Evolutionary conservation across 495 filamentous ascomycete genomes (phyloP).

Genomic region (Cenococcum geophilum): DNA sequence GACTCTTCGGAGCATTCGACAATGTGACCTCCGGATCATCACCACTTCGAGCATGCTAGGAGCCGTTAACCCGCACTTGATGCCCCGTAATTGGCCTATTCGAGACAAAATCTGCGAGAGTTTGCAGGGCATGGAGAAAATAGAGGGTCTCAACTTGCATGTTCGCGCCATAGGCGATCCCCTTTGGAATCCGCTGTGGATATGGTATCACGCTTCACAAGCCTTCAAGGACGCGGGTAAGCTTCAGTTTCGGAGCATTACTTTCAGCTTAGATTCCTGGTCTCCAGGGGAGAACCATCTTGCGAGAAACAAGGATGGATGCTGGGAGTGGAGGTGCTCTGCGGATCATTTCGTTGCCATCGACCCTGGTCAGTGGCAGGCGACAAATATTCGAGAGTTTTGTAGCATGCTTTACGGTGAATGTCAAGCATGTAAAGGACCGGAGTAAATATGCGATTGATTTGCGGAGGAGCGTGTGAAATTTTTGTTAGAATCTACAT

Average conservation of each 20-base stretch:
- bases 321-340: slow-evolving; percentile 27
- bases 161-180: slow-evolving; percentile 28
- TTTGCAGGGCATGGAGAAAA: slow-evolving; percentile 12
- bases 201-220: slow-evolving; percentile 28
- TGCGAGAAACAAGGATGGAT: slow-evolving; percentile 6
- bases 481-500: no score
- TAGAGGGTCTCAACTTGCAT: slow-evolving; percentile 22
- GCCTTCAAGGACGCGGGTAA: slow-evolving; percentile 24
- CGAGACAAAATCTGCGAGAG: slow-evolving; percentile 19
- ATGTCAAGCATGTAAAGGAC: slow-evolving; percentile 7
- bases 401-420: slow-evolving; percentile 24
- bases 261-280: slow-evolving; percentile 25
- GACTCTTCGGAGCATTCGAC: slow-evolving; percentile 15
- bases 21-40: slow-evolving; percentile 25
- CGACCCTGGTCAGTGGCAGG: slow-evolving; percentile 5
- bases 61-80: slow-evolving; percentile 20
- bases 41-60: slow-evolving; percentile 27
- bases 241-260: slow-evolving; percentile 17
- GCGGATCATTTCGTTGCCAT: slow-evolving; percentile 7
- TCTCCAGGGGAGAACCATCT: slow-evolving; percentile 24
- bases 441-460: neutral
- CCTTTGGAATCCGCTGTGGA: slow-evolving; percentile 31
- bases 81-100: slow-evolving; percentile 24
- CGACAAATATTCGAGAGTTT: slow-evolving; percentile 21
- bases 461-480: no score